phyloP scores from a whole-genome alignment of 2,329 filamentous ascomycete species.

The Pseudocercospora fijiensis region DNA sequence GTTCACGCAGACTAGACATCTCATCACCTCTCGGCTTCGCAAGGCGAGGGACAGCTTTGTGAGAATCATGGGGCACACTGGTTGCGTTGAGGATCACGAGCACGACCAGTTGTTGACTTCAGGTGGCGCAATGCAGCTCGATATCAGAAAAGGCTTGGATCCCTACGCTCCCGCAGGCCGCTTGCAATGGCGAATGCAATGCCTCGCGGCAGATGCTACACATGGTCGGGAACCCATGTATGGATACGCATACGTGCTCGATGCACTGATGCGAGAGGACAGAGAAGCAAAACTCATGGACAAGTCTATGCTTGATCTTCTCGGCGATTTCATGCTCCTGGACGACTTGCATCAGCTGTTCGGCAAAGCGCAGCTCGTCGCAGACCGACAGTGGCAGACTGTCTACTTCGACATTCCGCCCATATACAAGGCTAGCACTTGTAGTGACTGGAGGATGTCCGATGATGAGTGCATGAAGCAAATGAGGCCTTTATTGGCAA shows the following conservation, averaged over 20 bases:
- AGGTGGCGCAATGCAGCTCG: not conserved
- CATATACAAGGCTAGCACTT: not conserved
- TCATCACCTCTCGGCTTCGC: not conserved
- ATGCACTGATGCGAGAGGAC: constrained; percentile 4
- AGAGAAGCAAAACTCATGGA: not conserved
- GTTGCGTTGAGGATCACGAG: no score
- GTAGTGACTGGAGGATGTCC: not conserved
- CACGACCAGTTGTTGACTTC: not conserved
- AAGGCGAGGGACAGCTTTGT: not conserved
- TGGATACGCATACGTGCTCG: not conserved
- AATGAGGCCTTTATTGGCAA: not conserved
- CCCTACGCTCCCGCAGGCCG: not conserved
- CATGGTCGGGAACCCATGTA: not conserved
- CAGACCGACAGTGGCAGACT: not conserved
- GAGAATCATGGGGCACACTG: no score
- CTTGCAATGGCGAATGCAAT: not conserved
- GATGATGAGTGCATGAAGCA: not conserved
- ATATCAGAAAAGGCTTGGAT: not conserved
- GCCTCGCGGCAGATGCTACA: not conserved
- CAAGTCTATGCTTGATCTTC: not conserved
- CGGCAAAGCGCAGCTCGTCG: no score
- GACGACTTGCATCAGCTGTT: constrained; percentile 2
- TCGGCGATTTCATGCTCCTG: constrained; percentile 8
- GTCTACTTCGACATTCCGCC: not conserved
- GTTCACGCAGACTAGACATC: not conserved